Base-by-base conservation (phyloP, 768 basidiomycete species). In the Gautieria morchelliformis region DNA sequence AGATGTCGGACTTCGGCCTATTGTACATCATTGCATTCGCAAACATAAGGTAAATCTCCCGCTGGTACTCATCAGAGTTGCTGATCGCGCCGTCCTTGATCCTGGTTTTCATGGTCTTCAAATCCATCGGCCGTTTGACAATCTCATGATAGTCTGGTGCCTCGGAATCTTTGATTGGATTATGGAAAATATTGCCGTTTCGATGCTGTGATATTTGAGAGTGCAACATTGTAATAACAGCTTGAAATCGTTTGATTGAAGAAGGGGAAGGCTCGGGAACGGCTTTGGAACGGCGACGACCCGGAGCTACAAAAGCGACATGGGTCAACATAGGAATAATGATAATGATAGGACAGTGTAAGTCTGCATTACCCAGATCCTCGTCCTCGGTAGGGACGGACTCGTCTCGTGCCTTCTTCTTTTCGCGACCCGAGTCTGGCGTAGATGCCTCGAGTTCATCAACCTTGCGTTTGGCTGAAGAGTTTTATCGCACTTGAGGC, bases 11-110 rank as follows among this genome's bases (percentile, higher is more conserved):
- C 4, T 82, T 83, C 1, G 90, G 87, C 48, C 85, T 75, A 62
- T 98, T 98, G 69, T 93, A 98, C 88, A 97, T 92, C 83, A 95
- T 86, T 5, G 95, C 90, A 68, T 98, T 97, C 8, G 92, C 89
- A 69, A 96, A 95, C 87, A 97, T 95, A 60, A 96, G 75, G 66
- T 83, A 86, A 10, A 94, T 80, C 63, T 96, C 95, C 61, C 92
- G 77, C 66, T 94, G 88, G 64, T 87, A 96, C 66, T 97, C 93
- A 33, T 86, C 76, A 1, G 90, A 88, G 62, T 81, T 91, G 4
- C 79, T 73, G 48, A 96, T 92, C 2, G 79, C 60, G 0, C 92
- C 92, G 63, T 94, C 91, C 64, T 87, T 89, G 58, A 95, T 83
- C 61, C 79, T 81, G n/a, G 74, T 74, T 68, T 92, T 91, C 67